Conservation (phyloP, 2,329 filamentous ascomycete species). For the Zasmidium angulare region DNA sequence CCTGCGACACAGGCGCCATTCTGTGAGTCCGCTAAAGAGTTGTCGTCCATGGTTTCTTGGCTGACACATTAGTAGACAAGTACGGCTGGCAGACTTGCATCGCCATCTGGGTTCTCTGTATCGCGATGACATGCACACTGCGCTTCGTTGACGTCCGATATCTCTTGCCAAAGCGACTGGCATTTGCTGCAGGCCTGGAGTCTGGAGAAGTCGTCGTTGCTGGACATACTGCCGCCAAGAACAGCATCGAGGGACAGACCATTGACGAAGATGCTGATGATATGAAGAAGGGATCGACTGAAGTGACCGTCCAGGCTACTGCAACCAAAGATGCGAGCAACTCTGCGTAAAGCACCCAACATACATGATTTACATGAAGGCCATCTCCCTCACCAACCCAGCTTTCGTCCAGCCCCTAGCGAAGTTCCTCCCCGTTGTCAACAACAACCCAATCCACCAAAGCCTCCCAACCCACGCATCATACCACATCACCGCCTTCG, state of each 20-base stretch:
- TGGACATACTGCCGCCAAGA: slow-evolving; percentile 15
- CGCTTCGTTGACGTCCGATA: slow-evolving; percentile 48
- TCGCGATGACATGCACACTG: slow-evolving; percentile 46
- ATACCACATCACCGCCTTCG: slow-evolving; percentile 30
- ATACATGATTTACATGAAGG: slow-evolving; percentile 23
- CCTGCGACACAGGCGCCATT: slow-evolving; percentile 53
- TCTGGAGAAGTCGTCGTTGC: slow-evolving; percentile 20
- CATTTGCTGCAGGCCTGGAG: slow-evolving; percentile 22
- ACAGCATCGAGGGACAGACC: neutral
- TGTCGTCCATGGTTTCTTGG: neutral
- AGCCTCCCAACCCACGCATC: slow-evolving; percentile 37
- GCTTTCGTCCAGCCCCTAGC: slow-evolving; percentile 45
- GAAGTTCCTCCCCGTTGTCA: slow-evolving; percentile 44
- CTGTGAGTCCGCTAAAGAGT: slow-evolving; percentile 24
- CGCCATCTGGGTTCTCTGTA: slow-evolving; percentile 47
- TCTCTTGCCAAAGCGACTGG: slow-evolving; percentile 30
- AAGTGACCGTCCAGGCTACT: neutral
- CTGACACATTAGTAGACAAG: slow-evolving; percentile 28
- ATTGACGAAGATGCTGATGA: neutral
- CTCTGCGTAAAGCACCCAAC: neutral
- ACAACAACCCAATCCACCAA: slow-evolving; percentile 43
- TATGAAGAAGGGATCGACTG: neutral
- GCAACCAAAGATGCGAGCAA: neutral
- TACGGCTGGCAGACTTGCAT: slow-evolving; percentile 52
- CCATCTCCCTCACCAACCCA: slow-evolving; percentile 42